phyloP scores from a whole-genome alignment of 208 protist species.

The Leishmania arabica region DNA sequence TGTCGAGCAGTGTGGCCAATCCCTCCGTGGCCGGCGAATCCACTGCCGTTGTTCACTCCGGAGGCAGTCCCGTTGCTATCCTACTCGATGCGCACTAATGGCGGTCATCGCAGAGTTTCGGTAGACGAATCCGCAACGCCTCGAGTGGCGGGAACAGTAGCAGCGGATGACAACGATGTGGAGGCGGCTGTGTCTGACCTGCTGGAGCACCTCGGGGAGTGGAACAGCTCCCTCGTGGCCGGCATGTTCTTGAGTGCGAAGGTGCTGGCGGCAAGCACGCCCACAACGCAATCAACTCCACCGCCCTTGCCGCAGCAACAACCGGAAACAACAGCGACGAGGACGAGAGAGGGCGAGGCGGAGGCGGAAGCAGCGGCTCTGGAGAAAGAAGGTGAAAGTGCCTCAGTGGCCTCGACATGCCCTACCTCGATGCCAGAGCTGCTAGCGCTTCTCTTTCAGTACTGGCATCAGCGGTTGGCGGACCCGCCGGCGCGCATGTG shows the following conservation, averaged over 20 bases:
- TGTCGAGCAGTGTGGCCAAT: constrained; percentile 16
- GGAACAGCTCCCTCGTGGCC: constrained; percentile 13
- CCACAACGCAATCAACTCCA: background rate
- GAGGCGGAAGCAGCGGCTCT: background rate
- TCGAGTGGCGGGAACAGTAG: background rate
- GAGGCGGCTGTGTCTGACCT: constrained; percentile 1
- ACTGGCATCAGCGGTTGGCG: constrained; percentile 19
- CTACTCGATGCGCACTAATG: background rate
- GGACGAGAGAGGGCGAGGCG: background rate
- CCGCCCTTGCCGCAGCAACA: background rate
- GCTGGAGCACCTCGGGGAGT: constrained; percentile 12
- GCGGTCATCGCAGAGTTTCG: background rate
- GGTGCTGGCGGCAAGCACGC: background rate
- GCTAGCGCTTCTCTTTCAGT: constrained; percentile 18
- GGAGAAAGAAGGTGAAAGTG: background rate
- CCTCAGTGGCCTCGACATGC: background rate
- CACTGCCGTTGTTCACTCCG: background rate
- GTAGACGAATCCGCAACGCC: background rate
- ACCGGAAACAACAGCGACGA: background rate
- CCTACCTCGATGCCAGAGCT: constrained; percentile 6
- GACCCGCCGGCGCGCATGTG: background rate
- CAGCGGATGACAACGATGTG: background rate
- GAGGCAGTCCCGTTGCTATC: background rate
- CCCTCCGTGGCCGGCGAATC: background rate
- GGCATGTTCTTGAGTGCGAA: constrained; percentile 4